Evolutionary conservation across 2,329 filamentous ascomycete genomes (phyloP), one percentile per base, ranked within the genome.

Genomic region (Trichoderma brevicompactum): DNA sequence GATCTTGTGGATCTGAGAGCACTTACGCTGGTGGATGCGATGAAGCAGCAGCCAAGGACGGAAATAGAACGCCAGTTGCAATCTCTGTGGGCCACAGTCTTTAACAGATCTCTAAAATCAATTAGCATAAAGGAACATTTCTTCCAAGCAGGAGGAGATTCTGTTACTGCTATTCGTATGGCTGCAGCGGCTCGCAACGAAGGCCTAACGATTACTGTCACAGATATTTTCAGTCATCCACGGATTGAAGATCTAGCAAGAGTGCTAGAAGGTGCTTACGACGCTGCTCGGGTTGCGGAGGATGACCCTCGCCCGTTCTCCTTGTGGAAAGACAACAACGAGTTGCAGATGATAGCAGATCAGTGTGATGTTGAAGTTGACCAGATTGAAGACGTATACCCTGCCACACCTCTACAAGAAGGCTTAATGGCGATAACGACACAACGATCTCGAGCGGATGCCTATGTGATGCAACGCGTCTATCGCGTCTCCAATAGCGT

Each of bases 301-400:
- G 15, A 15, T 15, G 40, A 41, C 10, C 40, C 40, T 5, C 10
- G 3, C 40, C 40, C 40, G 40, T 13, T 41, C 3, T 5, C 10
- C 3, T 13, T 41, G 5, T 41, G 40, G 40, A 10, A 41, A 5
- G 41, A 12, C 15, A 9, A 38, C 23, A 17, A 28, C 13, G n/a
- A 13, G n/a, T 19, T 46, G 3, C 40, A 41, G 15, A 10, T 41
- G 15, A 6, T 41, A 13, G 40, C 40, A 41, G 40, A 41, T 41
- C 56, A 61, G 59, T 68, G 64, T 44, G 40, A 13, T 17, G 28
- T 66, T 7, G 19, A 32, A 19, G 54, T 46, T 13, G 52, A 60
- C 13, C 19, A 67, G 12, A 61, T 61, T 32, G 56, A 61, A 61
- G 56, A 61, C 8, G 52, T 50, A 52, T 46, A 61, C 4, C 43